Percentiles rank a stretch among this genome's conserved stretches.
These are phyloP conservation scores for Magnusiomyces suaveolens DNA, from an alignment of 1,139 yeast genomes.

Conservation along the genomic window DNA sequence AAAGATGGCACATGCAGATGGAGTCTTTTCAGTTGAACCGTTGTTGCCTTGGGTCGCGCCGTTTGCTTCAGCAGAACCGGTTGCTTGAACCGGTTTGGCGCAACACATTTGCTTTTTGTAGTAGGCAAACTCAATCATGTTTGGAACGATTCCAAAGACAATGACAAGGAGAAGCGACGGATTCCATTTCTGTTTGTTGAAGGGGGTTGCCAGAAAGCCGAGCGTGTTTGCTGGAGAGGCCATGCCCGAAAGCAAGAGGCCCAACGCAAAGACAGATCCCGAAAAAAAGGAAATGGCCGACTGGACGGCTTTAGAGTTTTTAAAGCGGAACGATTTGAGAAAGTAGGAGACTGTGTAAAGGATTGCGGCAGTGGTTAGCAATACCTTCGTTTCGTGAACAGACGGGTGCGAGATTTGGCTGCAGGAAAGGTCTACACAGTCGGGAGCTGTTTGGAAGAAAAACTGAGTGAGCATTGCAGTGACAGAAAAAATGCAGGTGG, in stretches of 20 bases:
- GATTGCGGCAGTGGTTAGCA: conserved; percentile 14
- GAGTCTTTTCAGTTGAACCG: too few species aligned
- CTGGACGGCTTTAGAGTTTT: conserved; percentile 18
- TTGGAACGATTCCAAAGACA: conserved; percentile 38
- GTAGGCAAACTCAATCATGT: conserved; percentile 21
- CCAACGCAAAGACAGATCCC: conserved; percentile 39
- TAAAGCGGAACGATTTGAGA: conserved; percentile 11
- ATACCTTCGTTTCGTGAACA: conserved; percentile 10
- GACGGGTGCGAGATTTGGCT: conserved; percentile 14
- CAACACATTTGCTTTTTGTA: background rate
- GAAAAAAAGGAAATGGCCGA: conserved; percentile 28
- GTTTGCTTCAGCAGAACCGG: too few species aligned
- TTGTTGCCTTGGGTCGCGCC: too few species aligned
- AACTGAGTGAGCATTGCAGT: conserved; percentile 29
- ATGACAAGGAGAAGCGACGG: conserved; percentile 40
- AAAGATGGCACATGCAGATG: conserved; percentile 13
- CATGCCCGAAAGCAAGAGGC: conserved; percentile 40
- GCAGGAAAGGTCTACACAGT: conserved; percentile 9
- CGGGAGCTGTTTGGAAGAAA: conserved; percentile 20
- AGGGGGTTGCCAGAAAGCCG: conserved; percentile 37
- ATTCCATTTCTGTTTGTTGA: conserved; percentile 31
- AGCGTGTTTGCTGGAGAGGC: conserved; percentile 36
- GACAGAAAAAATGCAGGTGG: conserved; percentile 33
- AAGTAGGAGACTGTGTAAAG: conserved; percentile 6
- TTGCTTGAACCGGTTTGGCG: too few species aligned